These are phyloP conservation scores for Plenodomus lindquistii DNA, from an alignment of 2,329 filamentous ascomycete genomes.

Conservation along the genomic window DNA sequence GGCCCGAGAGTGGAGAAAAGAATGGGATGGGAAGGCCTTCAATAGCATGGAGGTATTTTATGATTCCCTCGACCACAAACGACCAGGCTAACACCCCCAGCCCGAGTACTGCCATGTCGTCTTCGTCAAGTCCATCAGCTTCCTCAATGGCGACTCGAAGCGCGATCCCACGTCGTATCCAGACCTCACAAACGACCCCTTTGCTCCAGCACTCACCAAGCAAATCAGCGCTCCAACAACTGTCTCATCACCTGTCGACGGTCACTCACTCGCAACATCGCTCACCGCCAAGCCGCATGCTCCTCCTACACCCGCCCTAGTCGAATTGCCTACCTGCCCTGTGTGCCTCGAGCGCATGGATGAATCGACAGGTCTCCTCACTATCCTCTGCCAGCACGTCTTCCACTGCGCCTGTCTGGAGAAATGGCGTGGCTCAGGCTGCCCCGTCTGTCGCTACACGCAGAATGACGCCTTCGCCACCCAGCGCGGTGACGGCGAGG, in stretches of 20 bases:
- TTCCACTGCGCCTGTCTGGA: slow-evolving; percentile 96
- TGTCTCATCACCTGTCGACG: slow-evolving; percentile 37
- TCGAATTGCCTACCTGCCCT: slow-evolving; percentile 93
- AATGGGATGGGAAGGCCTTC: slow-evolving; percentile 92
- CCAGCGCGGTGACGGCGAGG: slow-evolving; percentile 43
- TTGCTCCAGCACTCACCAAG: slow-evolving; percentile 58
- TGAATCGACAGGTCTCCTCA: slow-evolving; percentile 91
- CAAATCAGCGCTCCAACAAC: slow-evolving; percentile 43
- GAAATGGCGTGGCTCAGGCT: slow-evolving; percentile 93
- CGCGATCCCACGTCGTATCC: slow-evolving; percentile 58
- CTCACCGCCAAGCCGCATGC: slow-evolving; percentile 66
- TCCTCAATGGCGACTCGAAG: slow-evolving; percentile 64
- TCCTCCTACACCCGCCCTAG: slow-evolving; percentile 77
- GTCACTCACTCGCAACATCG: slow-evolving; percentile 46
- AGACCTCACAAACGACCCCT: slow-evolving; percentile 66
- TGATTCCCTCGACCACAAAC: neutral
- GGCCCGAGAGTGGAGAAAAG: slow-evolving; percentile 78
- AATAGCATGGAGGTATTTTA: slow-evolving; percentile 79
- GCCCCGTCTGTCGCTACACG: slow-evolving; percentile 92
- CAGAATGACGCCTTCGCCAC: slow-evolving; percentile 57
- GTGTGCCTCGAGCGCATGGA: slow-evolving; percentile 98
- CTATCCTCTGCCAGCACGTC: slow-evolving; percentile 95
- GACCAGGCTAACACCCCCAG: slow-evolving; percentile 48
- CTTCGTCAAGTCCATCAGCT: slow-evolving; percentile 89
- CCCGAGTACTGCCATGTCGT: slow-evolving; percentile 94